phyloP scores from a whole-genome alignment of 1,139 yeast genomes.

The Zygosaccharomyces sapae region DNA sequence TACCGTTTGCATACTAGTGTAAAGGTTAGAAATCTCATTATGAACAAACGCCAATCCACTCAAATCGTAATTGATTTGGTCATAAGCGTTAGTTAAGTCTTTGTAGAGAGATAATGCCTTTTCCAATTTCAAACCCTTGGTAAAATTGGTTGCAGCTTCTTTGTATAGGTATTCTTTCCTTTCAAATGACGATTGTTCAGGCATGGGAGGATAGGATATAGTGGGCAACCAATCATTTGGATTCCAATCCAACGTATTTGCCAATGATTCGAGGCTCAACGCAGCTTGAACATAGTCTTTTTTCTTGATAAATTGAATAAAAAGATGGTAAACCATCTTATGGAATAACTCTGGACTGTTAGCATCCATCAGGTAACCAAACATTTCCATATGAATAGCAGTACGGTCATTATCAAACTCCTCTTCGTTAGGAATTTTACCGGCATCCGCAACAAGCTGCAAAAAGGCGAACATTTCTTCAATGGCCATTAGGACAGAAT shows the following conservation, averaged over 20 bases:
- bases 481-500: constrained; percentile 49
- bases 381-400: constrained; percentile 71
- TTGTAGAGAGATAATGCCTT: constrained; percentile 74
- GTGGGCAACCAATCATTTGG: constrained; percentile 55
- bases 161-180: constrained; percentile 72
- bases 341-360: constrained; percentile 78
- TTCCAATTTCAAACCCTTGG: constrained; percentile 69
- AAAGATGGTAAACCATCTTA: constrained; percentile 71
- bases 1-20: constrained; percentile 61
- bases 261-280: constrained; percentile 69
- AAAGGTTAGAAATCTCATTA: constrained; percentile 62
- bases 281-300: constrained; percentile 78
- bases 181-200: constrained; percentile 75
- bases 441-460: constrained; percentile 61
- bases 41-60: constrained; percentile 73
- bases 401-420: constrained; percentile 87
- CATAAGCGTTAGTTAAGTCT: constrained; percentile 73
- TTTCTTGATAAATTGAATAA: constrained; percentile 57
- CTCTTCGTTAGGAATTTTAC: constrained; percentile 72
- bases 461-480: constrained; percentile 61
- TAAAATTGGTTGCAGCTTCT: constrained; percentile 66
- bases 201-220: constrained; percentile 64
- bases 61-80: constrained; percentile 68
- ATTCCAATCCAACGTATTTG: constrained; percentile 75
- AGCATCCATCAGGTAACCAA: constrained; percentile 73